Evolutionary conservation across 2,329 filamentous ascomycete genomes (phyloP), one percentile per base, ranked within the genome.

Genomic region (Aspergillus melleus): DNA sequence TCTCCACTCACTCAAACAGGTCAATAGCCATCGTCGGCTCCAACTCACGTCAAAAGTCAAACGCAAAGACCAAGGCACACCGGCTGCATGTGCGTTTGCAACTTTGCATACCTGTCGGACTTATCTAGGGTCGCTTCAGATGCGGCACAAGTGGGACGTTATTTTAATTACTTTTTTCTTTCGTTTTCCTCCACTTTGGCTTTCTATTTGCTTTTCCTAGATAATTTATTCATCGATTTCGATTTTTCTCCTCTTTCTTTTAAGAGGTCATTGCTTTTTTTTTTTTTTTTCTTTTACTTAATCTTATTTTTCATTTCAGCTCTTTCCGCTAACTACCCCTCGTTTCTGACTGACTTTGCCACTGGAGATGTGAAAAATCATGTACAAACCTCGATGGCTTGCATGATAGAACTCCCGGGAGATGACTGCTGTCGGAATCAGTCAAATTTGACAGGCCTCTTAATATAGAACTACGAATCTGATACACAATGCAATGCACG

Each of bases 41-140:
- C 44, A 47, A 24, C 44, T 24, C 44, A 47, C 22, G 44, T 24
- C 44, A 47, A 24, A 24, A 47, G 44, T 24, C 44, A 47, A 24
- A 47, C 44, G 44, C 44, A 47, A 47, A 22, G 32, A 49, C 32
- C 47, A 49, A 39, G 53, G 46, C 26, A 32, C 26, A 39, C 32
- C 44, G 22, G 29, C 39, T 54, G 52, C 52, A 54, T 54, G 46
- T 54, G 52, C 42, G 19, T 55, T 49, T 49, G n/a, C n/a, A n/a
- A n/a, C n/a, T n/a, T n/a, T n/a, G 44, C 26, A 49, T 49, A 24
- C 20, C 12, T 20, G 19, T 11, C 29, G 20, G 22, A 47, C 42
- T 55, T 49, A 49, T 49, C 44, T 55, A 29, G 44, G 20, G 44
- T 20, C 22, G 44, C 44, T 20, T 47, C 44, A 47, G 22, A 47